A percentile compares a stretch with the other conserved stretches of the same genome.
Evolutionary conservation across 225 moss, liverwort and hornwort species (phyloP).

Genomic region (Ulota crispa): DNA sequence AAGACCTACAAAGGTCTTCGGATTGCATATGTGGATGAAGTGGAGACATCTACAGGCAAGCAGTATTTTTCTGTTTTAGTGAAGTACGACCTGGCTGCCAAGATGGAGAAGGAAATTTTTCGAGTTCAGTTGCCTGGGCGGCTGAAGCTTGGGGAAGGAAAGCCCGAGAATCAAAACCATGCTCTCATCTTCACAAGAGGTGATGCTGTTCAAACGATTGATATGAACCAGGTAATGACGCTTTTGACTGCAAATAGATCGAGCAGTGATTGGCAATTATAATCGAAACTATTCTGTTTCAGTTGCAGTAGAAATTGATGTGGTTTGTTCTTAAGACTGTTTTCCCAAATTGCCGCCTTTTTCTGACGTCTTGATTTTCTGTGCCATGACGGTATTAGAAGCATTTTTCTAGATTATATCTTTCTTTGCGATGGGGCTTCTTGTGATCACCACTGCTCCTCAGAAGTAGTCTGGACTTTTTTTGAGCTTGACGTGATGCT

Average conservation of each 20-base stretch:
- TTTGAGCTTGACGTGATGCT: conserved; percentile 1
- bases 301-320: neutral
- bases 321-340: neutral
- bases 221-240: conserved; percentile 90
- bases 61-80: conserved; percentile 77
- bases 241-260: conserved; percentile 9
- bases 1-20: conserved; percentile 75
- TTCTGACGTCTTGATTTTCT: neutral
- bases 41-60: conserved; percentile 11
- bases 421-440: neutral
- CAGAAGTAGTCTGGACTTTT: conserved; percentile 8
- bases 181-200: conserved; percentile 97
- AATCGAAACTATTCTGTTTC: neutral
- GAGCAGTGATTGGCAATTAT: neutral
- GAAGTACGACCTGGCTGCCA: conserved; percentile 64
- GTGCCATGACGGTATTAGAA: neutral
- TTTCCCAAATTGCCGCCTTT: neutral
- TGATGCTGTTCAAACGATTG: conserved; percentile 97
- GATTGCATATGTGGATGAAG: conserved; percentile 92
- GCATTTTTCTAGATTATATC: neutral
- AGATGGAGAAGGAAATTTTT: conserved; percentile 79
- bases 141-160: conserved; percentile 88
- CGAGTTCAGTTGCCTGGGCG: conserved; percentile 81
- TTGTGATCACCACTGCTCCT: neutral
- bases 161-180: conserved; percentile 99